These are phyloP conservation scores for Pichia scutulata DNA, from an alignment of 805 yeast genomes.

Conservation along the genomic window DNA sequence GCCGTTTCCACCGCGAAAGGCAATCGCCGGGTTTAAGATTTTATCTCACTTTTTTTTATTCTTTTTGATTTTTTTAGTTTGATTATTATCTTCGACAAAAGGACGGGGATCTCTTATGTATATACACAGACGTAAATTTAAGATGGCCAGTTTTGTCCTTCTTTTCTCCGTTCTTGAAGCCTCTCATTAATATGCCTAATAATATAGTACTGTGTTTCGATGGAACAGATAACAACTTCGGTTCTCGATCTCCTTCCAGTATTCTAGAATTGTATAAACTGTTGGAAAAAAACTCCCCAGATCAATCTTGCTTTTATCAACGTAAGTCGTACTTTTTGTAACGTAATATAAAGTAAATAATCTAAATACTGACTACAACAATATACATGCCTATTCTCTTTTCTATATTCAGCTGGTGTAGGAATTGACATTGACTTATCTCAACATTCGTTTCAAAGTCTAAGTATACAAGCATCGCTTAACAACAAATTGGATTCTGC, in stretches of 20 bases:
- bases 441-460: conserved; percentile 14
- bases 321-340: conserved; percentile 23
- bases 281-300: conserved; percentile 36
- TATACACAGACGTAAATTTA: no score
- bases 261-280: conserved; percentile 45
- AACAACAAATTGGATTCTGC: conserved; percentile 20
- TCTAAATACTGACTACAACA: background rate
- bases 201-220: conserved; percentile 53
- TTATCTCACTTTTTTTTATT: no score
- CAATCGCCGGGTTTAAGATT: no score
- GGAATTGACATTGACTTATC: conserved; percentile 45
- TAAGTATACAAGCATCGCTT: conserved; percentile 3
- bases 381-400: background rate
- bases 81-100: no score
- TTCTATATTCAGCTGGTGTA: conserved; percentile 39
- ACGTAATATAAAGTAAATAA: no score
- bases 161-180: no score
- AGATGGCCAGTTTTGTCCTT: no score
- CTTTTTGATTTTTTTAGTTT: no score
- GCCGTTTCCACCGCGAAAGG: no score
- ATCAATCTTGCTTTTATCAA: conserved; percentile 53
- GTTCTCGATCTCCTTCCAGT: conserved; percentile 47
- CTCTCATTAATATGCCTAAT: conserved; percentile 17
- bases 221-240: conserved; percentile 56
- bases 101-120: no score